Evolutionary conservation across 1,284 basidiomycete genomes (phyloP), one percentile per base, ranked within the genome.

Genomic region (Boletus calvinii): DNA sequence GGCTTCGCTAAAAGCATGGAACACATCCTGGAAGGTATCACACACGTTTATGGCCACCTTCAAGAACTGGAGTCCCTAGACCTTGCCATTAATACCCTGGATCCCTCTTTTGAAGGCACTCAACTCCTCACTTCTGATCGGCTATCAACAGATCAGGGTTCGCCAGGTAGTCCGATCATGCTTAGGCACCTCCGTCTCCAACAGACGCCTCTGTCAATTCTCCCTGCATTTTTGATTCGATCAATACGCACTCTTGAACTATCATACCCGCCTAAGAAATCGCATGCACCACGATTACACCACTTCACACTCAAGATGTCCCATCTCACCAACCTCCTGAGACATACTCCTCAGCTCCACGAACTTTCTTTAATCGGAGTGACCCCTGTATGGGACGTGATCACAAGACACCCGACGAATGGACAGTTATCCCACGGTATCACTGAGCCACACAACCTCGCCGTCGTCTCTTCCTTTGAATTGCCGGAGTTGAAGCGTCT

Each of bases 191-290:
- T 79, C 24, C 70, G 72, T 50, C 53, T 78, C 20, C 66, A 72
- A 48, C 66, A 75, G 59, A 59, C 80, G 22, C 74, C 77, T 22
- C 61, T 72, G 17, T 68, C 69, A 36, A 63, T 64, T 46, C 61
- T 77, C 4, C 69, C 74, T 11, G 52, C 61, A 6, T 61, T 63
- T 46, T 65, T 74, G 45, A 58, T 77, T 44, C 58, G 61, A 30
- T 71, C 73, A 50, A 61, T 79, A 41, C 64, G 57, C 48, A 66
- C 64, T 17, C 66, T 79, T n/a, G 74, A 77, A 48, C 60, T 79
- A 31, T 64, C 59, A 20, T 76, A 69, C 50, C 62, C 68, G 3
- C 68, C 66, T 26, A 66, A 62, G 58, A 72, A 62, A 56, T 54
- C 48, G 17, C 49, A 60, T 29, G 39, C 39, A 2, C 49, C 59